Conservation (phyloP, 108 stramenopile species). For the Parmales sp. region DNA sequence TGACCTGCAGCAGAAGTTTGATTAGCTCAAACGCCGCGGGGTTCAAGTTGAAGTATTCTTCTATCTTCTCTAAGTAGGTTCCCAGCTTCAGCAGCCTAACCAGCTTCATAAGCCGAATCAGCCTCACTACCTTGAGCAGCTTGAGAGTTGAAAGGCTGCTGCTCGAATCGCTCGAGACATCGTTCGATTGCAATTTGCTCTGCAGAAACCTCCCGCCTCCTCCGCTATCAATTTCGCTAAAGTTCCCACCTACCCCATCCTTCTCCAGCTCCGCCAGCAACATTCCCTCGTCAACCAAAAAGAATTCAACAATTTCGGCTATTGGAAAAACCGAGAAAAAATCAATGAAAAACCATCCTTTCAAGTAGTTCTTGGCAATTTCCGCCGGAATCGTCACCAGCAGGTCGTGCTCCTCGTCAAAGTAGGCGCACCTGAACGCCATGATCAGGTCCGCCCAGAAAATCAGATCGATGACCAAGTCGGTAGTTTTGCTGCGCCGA, state of each 20-base stretch:
- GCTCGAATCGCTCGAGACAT: not conserved
- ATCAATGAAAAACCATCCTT: constrained; percentile 29
- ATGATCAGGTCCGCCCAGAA: constrained; percentile 26
- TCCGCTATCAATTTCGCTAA: not conserved
- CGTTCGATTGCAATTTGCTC: not conserved
- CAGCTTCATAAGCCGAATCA: constrained; percentile 20
- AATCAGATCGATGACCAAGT: constrained; percentile 7
- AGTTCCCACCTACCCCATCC: not conserved
- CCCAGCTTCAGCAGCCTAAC: constrained; percentile 19
- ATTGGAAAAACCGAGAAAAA: constrained; percentile 25
- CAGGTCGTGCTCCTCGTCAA: not conserved
- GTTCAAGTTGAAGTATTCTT: constrained; percentile 28
- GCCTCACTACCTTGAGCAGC: constrained; percentile 22
- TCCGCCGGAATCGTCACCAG: constrained; percentile 11
- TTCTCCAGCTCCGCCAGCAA: not conserved
- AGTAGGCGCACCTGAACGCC: constrained; percentile 27
- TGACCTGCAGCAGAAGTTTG: constrained; percentile 29
- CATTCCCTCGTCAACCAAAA: not conserved
- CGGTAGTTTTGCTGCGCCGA: constrained; percentile 9
- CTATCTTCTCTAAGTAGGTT: constrained; percentile 16
- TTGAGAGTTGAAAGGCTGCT: constrained; percentile 21
- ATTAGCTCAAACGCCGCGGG: constrained; percentile 21
- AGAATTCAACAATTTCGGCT: constrained; percentile 18
- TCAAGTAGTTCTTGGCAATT: constrained; percentile 26
- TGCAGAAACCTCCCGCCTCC: not conserved